Conservation (phyloP, 306 rosid species). For the Sicyos edulis region DNA sequence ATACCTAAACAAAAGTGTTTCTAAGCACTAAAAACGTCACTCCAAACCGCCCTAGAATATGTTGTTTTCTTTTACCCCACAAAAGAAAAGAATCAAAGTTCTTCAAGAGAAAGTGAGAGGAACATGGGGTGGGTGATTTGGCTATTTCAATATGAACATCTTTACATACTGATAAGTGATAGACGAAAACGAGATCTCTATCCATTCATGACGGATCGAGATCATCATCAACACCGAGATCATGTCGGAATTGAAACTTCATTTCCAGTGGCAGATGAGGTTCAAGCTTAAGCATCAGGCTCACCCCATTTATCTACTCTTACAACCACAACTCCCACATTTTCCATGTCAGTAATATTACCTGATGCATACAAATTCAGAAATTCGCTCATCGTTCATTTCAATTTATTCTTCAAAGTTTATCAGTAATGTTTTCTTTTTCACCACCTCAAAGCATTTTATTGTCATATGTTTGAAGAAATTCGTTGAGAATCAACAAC, state of each 20-base stretch:
- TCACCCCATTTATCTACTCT: slow-evolving; percentile 59
- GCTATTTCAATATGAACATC: neutral
- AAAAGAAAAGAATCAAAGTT: neutral
- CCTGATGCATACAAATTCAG: slow-evolving; percentile 38
- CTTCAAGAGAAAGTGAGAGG: neutral
- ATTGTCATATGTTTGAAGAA: neutral
- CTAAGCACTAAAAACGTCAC: too few species aligned
- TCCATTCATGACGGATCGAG: neutral
- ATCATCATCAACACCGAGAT: neutral
- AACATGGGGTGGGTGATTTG: neutral
- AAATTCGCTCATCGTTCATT: neutral
- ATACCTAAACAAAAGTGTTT: too few species aligned
- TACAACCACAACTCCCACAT: slow-evolving; percentile 60
- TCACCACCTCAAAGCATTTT: neutral
- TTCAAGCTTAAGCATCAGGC: slow-evolving; percentile 25
- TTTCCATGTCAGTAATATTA: slow-evolving; percentile 74
- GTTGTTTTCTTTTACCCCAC: neutral
- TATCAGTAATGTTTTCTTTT: neutral
- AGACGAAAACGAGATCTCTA: neutral
- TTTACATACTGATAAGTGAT: too few species aligned
- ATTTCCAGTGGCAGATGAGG: neutral
- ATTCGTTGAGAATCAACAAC: too few species aligned
- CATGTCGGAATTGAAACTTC: neutral
- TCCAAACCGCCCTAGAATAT: neutral
- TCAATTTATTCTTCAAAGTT: neutral